These are phyloP conservation scores for Somion occarium DNA, from an alignment of 1,284 basidiomycete species.

Conservation along the genomic window DNA sequence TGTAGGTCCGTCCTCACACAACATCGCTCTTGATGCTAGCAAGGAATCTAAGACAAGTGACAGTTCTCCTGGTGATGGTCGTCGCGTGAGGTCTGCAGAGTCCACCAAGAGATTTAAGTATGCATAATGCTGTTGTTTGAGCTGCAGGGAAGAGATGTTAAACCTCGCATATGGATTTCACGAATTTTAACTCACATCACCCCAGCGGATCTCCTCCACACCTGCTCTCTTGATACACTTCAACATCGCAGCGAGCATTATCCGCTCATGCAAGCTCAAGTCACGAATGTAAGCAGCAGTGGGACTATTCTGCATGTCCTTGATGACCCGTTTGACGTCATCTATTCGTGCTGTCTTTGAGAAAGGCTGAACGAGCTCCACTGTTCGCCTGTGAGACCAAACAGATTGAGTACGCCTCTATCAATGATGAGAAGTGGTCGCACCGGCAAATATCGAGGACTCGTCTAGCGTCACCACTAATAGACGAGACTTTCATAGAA, in stretches of 20 bases:
- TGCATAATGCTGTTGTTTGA: conserved; percentile 62
- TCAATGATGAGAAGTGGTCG: conserved; percentile 10
- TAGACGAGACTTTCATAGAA: conserved; percentile 87
- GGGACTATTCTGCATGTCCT: conserved; percentile 89
- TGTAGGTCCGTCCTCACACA: conserved; percentile 59
- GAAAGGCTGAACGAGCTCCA: conserved; percentile 66
- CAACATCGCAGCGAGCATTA: conserved; percentile 86
- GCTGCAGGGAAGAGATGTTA: conserved; percentile 31
- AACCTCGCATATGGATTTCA: conserved; percentile 1
- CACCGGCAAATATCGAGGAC: conserved; percentile 91
- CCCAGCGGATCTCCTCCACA: conserved; percentile 83
- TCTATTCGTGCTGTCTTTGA: conserved; percentile 58
- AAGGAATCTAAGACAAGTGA: conserved; percentile 61
- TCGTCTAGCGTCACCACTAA: conserved; percentile 92
- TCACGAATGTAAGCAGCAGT: conserved; percentile 78
- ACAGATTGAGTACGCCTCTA: not conserved
- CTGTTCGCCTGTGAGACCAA: conserved; percentile 56
- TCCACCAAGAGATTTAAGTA: conserved; percentile 55
- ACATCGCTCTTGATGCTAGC: conserved; percentile 63
- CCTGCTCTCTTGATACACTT: conserved; percentile 83
- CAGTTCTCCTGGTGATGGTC: conserved; percentile 54
- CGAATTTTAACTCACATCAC: conserved; percentile 50
- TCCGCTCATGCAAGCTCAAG: conserved; percentile 81
- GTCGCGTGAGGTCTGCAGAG: conserved; percentile 44
- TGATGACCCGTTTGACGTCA: conserved; percentile 81